Conservation (phyloP, 257 asterid genomes). For the Fraxinus quadrangulata region DNA sequence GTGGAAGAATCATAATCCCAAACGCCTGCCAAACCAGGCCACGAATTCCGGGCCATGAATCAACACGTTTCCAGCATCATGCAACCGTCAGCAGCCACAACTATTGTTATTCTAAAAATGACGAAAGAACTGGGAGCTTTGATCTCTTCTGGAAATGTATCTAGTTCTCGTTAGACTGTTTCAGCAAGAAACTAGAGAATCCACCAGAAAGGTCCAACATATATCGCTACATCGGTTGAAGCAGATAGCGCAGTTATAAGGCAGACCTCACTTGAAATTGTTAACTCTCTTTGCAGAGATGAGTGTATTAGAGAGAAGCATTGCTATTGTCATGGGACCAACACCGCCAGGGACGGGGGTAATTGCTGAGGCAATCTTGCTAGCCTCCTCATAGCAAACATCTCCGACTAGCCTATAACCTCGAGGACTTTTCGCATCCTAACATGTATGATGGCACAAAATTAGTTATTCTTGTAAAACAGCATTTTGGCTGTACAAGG, state of each 20-base stretch:
- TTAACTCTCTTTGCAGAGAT: conserved; percentile 72
- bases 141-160: background rate
- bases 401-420: conserved; percentile 90
- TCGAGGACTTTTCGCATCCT: conserved; percentile 65
- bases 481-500: background rate
- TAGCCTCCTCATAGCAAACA: conserved; percentile 89
- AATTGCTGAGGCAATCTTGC: conserved; percentile 86
- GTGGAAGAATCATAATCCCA: background rate
- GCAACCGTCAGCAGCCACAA: background rate
- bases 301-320: conserved; percentile 94
- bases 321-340: conserved; percentile 98
- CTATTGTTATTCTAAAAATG: too few species aligned
- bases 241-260: background rate
- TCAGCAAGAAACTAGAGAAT: background rate
- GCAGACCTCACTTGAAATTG: conserved; percentile 47
- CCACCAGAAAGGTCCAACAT: background rate
- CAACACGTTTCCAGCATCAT: background rate
- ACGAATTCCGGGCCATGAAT: background rate
- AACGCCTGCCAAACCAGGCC: background rate
- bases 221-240: background rate
- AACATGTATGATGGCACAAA: conserved; percentile 20
- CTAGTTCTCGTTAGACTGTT: background rate
- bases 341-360: conserved; percentile 99
- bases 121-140: background rate
- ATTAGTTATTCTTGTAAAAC: background rate